Evolutionary conservation across 176 grass and related monocot species (phyloP).

Genomic region (Alopecurus myosuroides): DNA sequence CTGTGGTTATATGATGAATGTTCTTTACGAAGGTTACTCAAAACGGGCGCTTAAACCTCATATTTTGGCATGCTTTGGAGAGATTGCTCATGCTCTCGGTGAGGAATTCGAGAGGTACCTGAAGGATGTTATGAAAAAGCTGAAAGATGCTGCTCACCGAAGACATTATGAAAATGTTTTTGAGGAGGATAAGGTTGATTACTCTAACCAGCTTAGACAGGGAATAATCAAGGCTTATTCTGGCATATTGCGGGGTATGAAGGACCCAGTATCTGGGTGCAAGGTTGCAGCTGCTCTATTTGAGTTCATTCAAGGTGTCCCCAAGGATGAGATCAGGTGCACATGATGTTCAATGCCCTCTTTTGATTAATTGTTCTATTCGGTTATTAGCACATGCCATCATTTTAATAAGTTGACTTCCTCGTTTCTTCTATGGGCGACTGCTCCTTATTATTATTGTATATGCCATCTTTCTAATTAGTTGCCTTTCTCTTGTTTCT

Average conservation of each 20-base stretch:
- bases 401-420: not conserved
- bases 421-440: slow-evolving; percentile 13
- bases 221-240: slow-evolving; percentile 83
- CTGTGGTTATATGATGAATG: slow-evolving; percentile 71
- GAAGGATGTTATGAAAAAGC: slow-evolving; percentile 53
- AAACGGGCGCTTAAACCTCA: slow-evolving; percentile 56
- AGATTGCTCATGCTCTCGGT: slow-evolving; percentile 77
- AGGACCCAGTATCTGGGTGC: not conserved
- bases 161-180: slow-evolving; percentile 23
- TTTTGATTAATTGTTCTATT: not conserved
- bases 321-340: slow-evolving; percentile 52
- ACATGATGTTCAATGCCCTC: not conserved
- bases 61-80: slow-evolving; percentile 79
- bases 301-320: not conserved
- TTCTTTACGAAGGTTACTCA: slow-evolving; percentile 71
- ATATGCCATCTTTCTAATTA: not conserved
- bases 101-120: slow-evolving; percentile 76
- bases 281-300: not conserved
- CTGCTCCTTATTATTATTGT: not conserved
- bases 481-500: slow-evolving; percentile 5
- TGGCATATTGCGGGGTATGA: slow-evolving; percentile 21
- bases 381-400: not conserved
- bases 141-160: slow-evolving; percentile 59
- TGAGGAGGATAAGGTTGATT: slow-evolving; percentile 74
- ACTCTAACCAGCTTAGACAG: slow-evolving; percentile 58